Percentiles rank a stretch among this genome's conserved stretches.
phyloP scores from a whole-genome alignment of 495 filamentous ascomycete species.

The Choiromyces venosus region DNA sequence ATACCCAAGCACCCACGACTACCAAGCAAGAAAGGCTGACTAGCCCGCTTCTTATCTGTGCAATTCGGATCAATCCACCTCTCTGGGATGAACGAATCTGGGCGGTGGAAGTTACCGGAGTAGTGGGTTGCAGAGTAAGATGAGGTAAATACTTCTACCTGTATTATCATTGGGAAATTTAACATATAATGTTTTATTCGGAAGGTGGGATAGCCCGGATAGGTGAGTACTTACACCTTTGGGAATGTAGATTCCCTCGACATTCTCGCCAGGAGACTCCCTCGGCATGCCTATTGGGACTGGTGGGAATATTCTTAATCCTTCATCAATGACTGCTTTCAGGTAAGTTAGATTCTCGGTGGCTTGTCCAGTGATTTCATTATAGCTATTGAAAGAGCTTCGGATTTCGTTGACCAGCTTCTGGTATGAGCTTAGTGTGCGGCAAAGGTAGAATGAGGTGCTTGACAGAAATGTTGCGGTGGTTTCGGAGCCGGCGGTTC shows the following conservation, averaged over 20 bases:
- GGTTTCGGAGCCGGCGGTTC: no score
- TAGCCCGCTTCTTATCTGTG: conserved; percentile 42
- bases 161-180: background rate
- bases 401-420: conserved; percentile 53
- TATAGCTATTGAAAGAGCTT: conserved; percentile 46
- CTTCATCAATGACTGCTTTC: conserved; percentile 55
- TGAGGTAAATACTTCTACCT: conserved; percentile 45
- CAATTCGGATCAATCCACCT: conserved; percentile 47
- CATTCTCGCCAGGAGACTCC: conserved; percentile 45
- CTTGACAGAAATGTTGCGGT: conserved; percentile 52
- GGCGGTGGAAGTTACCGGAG: conserved; percentile 46
- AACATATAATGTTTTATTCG: background rate
- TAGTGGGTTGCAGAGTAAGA: conserved; percentile 46
- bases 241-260: conserved; percentile 49
- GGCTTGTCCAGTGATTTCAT: conserved; percentile 50
- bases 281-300: conserved; percentile 51
- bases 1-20: conserved; percentile 44
- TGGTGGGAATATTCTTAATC: conserved; percentile 55
- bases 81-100: conserved; percentile 52
- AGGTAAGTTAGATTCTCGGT: conserved; percentile 51
- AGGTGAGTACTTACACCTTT: conserved; percentile 39
- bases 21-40: conserved; percentile 44
- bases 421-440: conserved; percentile 26
- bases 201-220: no score
- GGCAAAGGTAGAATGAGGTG: conserved; percentile 47